Evolutionary conservation across 768 basidiomycete genomes (phyloP).

Genomic region (Clitopilus passeckerianus): DNA sequence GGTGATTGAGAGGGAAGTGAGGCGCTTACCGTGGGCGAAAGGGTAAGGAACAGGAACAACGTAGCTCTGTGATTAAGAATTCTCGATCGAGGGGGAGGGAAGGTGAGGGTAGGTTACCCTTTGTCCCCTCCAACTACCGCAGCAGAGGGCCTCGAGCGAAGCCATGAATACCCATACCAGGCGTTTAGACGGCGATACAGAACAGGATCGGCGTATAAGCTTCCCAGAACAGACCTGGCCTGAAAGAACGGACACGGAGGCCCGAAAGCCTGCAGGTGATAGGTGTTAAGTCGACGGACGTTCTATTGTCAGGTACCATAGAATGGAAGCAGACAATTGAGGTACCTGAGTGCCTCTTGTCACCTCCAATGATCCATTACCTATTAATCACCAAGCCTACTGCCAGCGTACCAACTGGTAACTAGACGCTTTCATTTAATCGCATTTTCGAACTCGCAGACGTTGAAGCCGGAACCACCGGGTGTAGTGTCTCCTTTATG

Average conservation of each 20-base stretch:
- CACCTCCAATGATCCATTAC: background rate
- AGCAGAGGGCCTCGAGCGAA: too few species aligned
- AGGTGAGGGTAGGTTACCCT: too few species aligned
- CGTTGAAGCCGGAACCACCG: too few species aligned
- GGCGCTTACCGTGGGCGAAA: background rate
- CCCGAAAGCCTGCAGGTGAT: background rate
- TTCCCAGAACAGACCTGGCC: background rate
- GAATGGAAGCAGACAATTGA: background rate
- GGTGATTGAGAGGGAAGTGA: background rate
- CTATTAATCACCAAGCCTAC: background rate
- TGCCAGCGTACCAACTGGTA: too few species aligned
- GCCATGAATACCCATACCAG: background rate
- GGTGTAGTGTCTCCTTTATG: too few species aligned
- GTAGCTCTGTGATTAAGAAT: background rate
- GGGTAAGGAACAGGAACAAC: background rate
- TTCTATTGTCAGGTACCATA: background rate
- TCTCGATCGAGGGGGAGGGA: background rate
- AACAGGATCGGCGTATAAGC: background rate
- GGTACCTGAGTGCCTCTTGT: background rate
- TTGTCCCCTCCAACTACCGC: too few species aligned
- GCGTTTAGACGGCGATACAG: background rate
- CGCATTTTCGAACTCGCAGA: too few species aligned
- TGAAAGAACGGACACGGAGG: background rate
- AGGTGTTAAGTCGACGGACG: background rate
- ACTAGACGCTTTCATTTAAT: too few species aligned